Evolutionary conservation across 2,329 filamentous ascomycete genomes (phyloP).

Genomic region (Exserohilum rostratum): DNA sequence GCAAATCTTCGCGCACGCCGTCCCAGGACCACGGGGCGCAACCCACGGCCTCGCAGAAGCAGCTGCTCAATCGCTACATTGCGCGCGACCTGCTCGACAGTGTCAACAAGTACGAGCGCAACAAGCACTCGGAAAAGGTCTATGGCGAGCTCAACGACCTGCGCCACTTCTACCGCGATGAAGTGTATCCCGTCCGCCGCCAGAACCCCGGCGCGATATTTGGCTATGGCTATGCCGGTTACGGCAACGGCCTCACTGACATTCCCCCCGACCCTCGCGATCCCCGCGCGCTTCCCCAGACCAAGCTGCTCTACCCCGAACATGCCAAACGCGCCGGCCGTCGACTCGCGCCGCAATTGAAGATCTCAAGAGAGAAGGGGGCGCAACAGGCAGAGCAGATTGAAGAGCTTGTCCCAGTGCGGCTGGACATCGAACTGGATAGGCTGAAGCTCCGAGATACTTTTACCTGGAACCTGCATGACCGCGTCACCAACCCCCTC

Average conservation of each 20-base stretch:
- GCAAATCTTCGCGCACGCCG: conserved; percentile 52
- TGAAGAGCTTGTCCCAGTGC: conserved; percentile 89
- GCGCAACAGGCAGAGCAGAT: conserved; percentile 88
- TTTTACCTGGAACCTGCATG: conserved; percentile 97
- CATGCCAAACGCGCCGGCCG: conserved; percentile 78
- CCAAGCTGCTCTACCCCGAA: conserved; percentile 76
- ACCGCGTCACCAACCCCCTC: conserved; percentile 78
- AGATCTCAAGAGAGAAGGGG: conserved; percentile 77
- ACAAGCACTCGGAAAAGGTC: conserved; percentile 65
- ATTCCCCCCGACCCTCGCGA: conserved; percentile 40
- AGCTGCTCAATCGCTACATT: conserved; percentile 68
- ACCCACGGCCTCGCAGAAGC: conserved; percentile 44
- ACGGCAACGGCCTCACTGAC: conserved; percentile 84
- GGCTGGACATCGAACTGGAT: conserved; percentile 92
- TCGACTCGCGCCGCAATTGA: conserved; percentile 73
- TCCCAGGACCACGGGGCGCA: conserved; percentile 47
- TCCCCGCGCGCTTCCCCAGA: conserved; percentile 56
- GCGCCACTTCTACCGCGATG: conserved; percentile 36
- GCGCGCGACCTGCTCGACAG: conserved; percentile 67
- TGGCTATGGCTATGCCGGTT: conserved; percentile 81
- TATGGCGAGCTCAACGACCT: conserved; percentile 58
- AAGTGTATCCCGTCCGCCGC: conserved; percentile 65
- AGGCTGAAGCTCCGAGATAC: conserved; percentile 96
- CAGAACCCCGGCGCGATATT: conserved; percentile 65
- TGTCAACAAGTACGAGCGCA: conserved; percentile 59